These are phyloP conservation scores for Metarhizium sp. DNA, from an alignment of 2,329 filamentous ascomycete species.

Conservation along the genomic window DNA sequence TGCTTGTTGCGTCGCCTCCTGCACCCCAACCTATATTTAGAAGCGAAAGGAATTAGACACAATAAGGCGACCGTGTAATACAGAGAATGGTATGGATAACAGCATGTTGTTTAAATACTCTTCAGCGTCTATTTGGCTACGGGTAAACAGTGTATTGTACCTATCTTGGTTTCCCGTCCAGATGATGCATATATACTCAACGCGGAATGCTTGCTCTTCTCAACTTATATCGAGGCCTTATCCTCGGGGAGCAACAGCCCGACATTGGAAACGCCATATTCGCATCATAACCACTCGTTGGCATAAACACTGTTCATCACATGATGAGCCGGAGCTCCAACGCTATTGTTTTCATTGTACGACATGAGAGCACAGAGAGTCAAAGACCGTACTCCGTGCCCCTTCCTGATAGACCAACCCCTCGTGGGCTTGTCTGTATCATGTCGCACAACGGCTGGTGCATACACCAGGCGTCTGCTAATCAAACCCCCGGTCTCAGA, in stretches of 20 bases:
- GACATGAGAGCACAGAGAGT: not conserved
- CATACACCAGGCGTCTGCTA: not conserved
- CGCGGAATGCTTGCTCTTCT: too few species aligned
- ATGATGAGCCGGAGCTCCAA: not conserved
- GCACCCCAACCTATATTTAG: too few species aligned
- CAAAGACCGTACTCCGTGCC: not conserved
- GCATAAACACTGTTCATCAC: not conserved
- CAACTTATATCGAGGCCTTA: not conserved
- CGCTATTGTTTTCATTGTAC: not conserved
- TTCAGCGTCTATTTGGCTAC: too few species aligned
- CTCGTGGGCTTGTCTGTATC: not conserved
- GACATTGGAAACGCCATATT: not conserved
- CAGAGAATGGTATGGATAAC: too few species aligned
- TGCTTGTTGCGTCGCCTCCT: too few species aligned
- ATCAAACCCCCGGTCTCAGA: not conserved
- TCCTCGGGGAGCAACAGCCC: not conserved
- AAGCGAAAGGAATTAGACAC: too few species aligned
- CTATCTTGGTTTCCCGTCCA: too few species aligned
- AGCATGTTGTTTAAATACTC: too few species aligned
- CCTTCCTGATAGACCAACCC: not conserved
- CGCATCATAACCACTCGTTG: not conserved
- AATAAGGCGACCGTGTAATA: too few species aligned
- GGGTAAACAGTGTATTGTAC: too few species aligned
- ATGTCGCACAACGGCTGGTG: not conserved
- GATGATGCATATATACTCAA: too few species aligned